These are phyloP conservation scores for Diphasiastrum complanatum DNA, from an alignment of 83 land plant genomes.

Conservation along the genomic window DNA sequence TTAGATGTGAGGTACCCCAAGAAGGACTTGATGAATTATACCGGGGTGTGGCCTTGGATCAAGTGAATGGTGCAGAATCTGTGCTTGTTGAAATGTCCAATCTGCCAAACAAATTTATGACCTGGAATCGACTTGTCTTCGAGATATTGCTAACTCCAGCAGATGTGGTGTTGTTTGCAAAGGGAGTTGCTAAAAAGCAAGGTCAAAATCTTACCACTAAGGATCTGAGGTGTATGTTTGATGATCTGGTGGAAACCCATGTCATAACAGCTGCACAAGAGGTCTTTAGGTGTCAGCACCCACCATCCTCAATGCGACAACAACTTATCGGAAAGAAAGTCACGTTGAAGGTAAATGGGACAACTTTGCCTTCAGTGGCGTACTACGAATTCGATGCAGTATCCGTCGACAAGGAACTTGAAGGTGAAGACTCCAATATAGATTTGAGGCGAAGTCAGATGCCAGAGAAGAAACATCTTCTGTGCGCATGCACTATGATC, in stretches of 20 bases:
- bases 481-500: conserved; percentile 33
- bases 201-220: conserved; percentile 16
- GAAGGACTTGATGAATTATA: too few relatives aligned
- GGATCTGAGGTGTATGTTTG: conserved; percentile 44
- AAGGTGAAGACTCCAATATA: not conserved
- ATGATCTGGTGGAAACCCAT: conserved; percentile 9
- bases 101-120: not conserved
- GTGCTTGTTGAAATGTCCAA: not conserved
- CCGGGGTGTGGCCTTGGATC: too few relatives aligned
- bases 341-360: not conserved
- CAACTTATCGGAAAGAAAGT: conserved; percentile 17
- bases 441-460: not conserved
- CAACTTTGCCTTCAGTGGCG: conserved; percentile 21
- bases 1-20: too few relatives aligned
- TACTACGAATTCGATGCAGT: conserved; percentile 9
- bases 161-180: conserved; percentile 59
- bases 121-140: conserved; percentile 41
- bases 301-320: not conserved
- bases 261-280: conserved; percentile 30
- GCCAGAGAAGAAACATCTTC: not conserved
- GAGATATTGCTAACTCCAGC: conserved; percentile 37
- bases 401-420: not conserved
- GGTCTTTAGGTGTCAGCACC: conserved; percentile 26
- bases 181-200: conserved; percentile 47
- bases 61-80: too few relatives aligned